These are phyloP conservation scores for Saccharomyces cerevisiae DNA, from an alignment of 805 yeast genomes.

Conservation along the genomic window DNA sequence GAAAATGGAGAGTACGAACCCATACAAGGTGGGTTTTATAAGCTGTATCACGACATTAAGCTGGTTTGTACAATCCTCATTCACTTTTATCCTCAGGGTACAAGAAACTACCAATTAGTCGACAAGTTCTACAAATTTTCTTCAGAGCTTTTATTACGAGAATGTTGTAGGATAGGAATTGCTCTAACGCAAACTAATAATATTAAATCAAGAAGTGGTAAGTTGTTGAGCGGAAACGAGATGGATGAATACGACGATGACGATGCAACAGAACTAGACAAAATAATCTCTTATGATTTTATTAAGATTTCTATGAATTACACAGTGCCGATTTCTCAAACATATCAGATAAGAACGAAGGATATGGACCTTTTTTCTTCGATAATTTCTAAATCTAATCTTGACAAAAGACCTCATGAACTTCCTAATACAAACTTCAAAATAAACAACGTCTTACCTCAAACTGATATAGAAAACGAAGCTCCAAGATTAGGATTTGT, in stretches of 20 bases:
- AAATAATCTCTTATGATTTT: constrained; percentile 48
- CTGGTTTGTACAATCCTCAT: constrained; percentile 45
- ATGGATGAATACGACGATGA: constrained; percentile 23
- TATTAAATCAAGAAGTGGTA: constrained; percentile 3
- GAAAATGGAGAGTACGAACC: constrained; percentile 33
- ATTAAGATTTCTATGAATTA: constrained; percentile 49
- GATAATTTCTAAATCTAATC: constrained; percentile 52
- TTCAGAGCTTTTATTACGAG: constrained; percentile 56
- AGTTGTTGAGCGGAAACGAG: background rate
- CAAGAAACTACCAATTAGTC: constrained; percentile 40
- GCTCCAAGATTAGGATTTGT: constrained; percentile 39
- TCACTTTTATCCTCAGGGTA: constrained; percentile 41
- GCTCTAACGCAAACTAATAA: constrained; percentile 10
- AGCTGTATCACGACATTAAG: constrained; percentile 59
- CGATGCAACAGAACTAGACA: constrained; percentile 29
- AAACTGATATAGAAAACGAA: constrained; percentile 25
- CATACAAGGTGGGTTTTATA: constrained; percentile 38
- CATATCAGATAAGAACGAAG: constrained; percentile 49
- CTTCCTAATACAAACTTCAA: constrained; percentile 57
- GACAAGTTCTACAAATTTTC: constrained; percentile 58
- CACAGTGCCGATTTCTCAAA: constrained; percentile 51
- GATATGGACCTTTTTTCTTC: constrained; percentile 79
- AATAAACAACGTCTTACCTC: constrained; percentile 61
- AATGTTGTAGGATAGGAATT: constrained; percentile 41
- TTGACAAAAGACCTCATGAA: constrained; percentile 66